Evolutionary conservation across 805 yeast species (phyloP).

Genomic region (Lachancea quebecensis): DNA sequence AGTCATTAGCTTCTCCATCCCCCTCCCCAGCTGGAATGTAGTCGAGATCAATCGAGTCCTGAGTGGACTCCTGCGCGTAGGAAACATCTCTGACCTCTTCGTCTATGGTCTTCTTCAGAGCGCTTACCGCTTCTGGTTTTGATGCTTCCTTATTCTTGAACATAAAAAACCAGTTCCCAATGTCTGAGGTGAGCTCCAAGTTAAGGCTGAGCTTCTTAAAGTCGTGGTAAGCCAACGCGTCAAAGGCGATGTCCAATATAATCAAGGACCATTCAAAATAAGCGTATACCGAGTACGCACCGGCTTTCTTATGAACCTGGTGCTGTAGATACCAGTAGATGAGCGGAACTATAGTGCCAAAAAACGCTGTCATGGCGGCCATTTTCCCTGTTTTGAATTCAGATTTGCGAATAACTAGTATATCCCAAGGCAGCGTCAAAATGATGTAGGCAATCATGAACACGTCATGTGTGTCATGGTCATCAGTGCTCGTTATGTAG

Average conservation of each 20-base stretch:
- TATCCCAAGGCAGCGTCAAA: slow-evolving; percentile 87
- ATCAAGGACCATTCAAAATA: slow-evolving; percentile 92
- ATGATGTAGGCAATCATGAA: slow-evolving; percentile 90
- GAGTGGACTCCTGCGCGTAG: neutral
- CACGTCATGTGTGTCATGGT: slow-evolving; percentile 92
- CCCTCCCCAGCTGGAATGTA: neutral
- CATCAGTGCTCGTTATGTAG: slow-evolving; percentile 93
- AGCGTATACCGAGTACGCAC: slow-evolving; percentile 95
- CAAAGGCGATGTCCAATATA: slow-evolving; percentile 76
- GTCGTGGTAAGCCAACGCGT: slow-evolving; percentile 68
- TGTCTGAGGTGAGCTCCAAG: slow-evolving; percentile 11
- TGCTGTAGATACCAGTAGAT: slow-evolving; percentile 88
- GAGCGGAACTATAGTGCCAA: slow-evolving; percentile 69
- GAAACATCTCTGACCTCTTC: slow-evolving; percentile 5
- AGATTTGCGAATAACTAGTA: slow-evolving; percentile 49
- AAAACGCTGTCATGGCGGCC: slow-evolving; percentile 55
- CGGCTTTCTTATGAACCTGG: slow-evolving; percentile 77
- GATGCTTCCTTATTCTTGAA: slow-evolving; percentile 11
- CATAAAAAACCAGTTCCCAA: slow-evolving; percentile 17
- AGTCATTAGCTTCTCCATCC: slow-evolving; percentile 1
- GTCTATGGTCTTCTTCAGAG: slow-evolving; percentile 4
- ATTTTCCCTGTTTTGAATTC: slow-evolving; percentile 34
- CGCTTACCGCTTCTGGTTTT: slow-evolving; percentile 3
- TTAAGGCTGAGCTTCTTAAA: slow-evolving; percentile 32
- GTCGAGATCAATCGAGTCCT: slow-evolving; percentile 4